Conservation (phyloP, 1,139 yeast species). For the Lodderomyces parapsilosis region DNA sequence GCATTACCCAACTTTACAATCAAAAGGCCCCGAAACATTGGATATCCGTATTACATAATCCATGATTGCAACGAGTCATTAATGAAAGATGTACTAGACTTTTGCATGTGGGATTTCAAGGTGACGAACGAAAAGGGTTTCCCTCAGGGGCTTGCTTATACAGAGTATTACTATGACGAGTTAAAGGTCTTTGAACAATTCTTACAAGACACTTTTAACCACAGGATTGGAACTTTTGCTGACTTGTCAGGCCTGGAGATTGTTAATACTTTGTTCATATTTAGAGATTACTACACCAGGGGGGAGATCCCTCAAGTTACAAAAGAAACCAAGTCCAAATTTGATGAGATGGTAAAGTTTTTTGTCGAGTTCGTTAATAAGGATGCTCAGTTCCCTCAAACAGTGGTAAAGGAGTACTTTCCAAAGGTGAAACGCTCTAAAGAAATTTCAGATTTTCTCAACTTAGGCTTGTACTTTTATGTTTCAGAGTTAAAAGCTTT, state of each 20-base stretch:
- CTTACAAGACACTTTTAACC: conserved; percentile 22
- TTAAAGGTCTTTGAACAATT: conserved; percentile 24
- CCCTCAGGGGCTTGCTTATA: conserved; percentile 16
- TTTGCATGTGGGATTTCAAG: not conserved
- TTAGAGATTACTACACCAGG: conserved; percentile 25
- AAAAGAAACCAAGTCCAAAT: conserved; percentile 18
- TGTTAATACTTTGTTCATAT: conserved; percentile 28
- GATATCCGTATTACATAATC: not conserved
- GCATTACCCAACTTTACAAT: not conserved
- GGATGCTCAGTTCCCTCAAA: conserved; percentile 11
- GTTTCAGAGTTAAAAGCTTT: conserved; percentile 25
- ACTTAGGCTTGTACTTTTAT: conserved; percentile 24
- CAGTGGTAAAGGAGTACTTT: conserved; percentile 15
- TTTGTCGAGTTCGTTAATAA: not conserved
- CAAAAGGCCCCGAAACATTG: not conserved
- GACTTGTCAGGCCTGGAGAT: conserved; percentile 31
- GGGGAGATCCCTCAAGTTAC: conserved; percentile 20
- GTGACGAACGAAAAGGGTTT: conserved; percentile 5
- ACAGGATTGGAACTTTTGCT: conserved; percentile 21
- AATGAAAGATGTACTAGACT: not conserved
- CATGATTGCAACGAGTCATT: not conserved
- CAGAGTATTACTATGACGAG: conserved; percentile 21
- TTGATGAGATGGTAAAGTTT: conserved; percentile 24
- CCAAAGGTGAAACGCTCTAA: conserved; percentile 13
- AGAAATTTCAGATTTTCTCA: conserved; percentile 2